Evolutionary conservation across 306 rosid species (phyloP).

Genomic region (Crotalaria pallida): DNA sequence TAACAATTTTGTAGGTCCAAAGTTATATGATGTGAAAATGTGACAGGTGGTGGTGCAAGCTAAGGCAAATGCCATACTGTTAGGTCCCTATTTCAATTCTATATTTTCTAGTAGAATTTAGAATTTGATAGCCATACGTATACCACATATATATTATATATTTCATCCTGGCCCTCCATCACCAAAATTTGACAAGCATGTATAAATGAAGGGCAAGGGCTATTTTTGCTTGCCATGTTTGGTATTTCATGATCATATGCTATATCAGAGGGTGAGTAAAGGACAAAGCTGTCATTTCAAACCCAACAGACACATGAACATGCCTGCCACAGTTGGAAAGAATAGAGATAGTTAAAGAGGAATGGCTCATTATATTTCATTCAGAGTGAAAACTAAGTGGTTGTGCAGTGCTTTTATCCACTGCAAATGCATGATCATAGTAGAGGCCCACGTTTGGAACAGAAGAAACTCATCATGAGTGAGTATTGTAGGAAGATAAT

Average conservation of each 20-base stretch:
- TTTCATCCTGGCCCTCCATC: neutral
- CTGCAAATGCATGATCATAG: conserved; percentile 15
- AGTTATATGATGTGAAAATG: neutral
- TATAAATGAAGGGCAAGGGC: conserved; percentile 24
- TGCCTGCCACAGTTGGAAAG: conserved; percentile 47
- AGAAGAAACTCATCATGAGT: conserved; percentile 41
- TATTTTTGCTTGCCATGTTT: neutral
- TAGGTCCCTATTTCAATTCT: neutral
- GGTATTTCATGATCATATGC: neutral
- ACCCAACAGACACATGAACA: conserved; percentile 60
- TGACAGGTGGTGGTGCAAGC: neutral
- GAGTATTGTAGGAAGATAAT: neutral
- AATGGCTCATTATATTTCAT: conserved; percentile 34
- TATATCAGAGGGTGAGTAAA: neutral
- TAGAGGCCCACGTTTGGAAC: conserved; percentile 41
- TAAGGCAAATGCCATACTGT: neutral
- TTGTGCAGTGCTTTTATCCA: conserved; percentile 24
- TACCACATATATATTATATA: neutral
- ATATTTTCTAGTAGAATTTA: neutral
- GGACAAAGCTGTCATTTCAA: conserved; percentile 44
- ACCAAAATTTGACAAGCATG: conserved; percentile 9
- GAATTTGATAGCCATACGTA: neutral
- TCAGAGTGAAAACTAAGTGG: conserved; percentile 36
- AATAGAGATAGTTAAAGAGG: conserved; percentile 31
- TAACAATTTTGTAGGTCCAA: neutral